Percentiles rank a stretch among this genome's conserved stretches.
Conservation (phyloP, 192 early-diverging fungal species). For the Martensiomyces pterosporus region DNA sequence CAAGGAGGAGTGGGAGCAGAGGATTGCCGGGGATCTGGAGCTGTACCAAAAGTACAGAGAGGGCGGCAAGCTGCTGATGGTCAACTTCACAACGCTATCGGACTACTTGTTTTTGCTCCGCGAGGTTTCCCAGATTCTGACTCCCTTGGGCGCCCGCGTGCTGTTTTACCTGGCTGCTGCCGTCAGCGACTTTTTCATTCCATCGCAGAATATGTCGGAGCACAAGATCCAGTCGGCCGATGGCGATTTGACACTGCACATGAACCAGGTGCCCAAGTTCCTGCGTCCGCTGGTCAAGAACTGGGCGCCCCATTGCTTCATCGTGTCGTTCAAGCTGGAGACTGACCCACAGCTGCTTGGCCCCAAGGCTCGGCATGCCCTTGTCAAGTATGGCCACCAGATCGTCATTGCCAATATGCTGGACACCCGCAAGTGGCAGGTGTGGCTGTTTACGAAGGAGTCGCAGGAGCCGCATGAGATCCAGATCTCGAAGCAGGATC, state of each 20-base stretch:
- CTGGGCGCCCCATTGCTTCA: constrained; percentile 84
- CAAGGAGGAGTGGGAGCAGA: constrained; percentile 58
- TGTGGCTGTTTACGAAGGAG: constrained; percentile 55
- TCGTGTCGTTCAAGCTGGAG: constrained; percentile 98
- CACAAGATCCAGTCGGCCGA: constrained; percentile 97
- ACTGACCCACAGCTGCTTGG: constrained; percentile 82
- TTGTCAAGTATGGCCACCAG: constrained; percentile 91
- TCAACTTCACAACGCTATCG: constrained; percentile 83
- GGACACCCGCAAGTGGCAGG: constrained; percentile 78
- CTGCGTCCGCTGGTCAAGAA: constrained; percentile 87
- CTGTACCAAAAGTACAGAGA: constrained; percentile 63
- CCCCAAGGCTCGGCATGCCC: constrained; percentile 71
- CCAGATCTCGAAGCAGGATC: constrained; percentile 25
- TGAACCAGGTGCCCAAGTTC: constrained; percentile 98
- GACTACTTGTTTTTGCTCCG: constrained; percentile 93
- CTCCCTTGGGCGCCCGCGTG: constrained; percentile 58
- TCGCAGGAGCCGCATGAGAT: constrained; percentile 22
- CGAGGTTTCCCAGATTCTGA: constrained; percentile 64
- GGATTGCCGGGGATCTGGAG: constrained; percentile 61
- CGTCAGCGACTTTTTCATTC: constrained; percentile 98
- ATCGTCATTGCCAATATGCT: constrained; percentile 96
- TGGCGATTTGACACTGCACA: constrained; percentile 76
- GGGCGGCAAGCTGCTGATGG: constrained; percentile 63
- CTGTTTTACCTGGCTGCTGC: constrained; percentile 98
- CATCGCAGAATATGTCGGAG: constrained; percentile 83